Conservation (phyloP, 176 grass and related monocot genomes). For the Olyra latifolia region DNA sequence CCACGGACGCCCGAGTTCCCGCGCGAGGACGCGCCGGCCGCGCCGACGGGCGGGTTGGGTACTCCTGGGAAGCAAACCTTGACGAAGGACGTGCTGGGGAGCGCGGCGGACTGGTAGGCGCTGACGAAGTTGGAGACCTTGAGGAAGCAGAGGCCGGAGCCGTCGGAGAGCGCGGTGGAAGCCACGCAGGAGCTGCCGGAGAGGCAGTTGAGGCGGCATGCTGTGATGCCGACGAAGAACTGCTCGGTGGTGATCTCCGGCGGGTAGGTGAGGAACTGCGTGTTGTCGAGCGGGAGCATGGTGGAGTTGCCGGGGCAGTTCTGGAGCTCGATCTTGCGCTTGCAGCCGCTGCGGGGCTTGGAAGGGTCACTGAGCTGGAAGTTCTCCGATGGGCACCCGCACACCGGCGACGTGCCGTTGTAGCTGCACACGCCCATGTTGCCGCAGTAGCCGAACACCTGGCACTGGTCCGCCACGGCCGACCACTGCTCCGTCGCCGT, state of each 20-base stretch:
- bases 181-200: constrained; percentile 68
- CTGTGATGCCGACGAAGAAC: constrained; percentile 88
- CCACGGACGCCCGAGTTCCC: constrained; percentile 38
- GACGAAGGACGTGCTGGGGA: constrained; percentile 93
- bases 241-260: constrained; percentile 68
- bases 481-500: constrained; percentile 57
- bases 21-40: neutral
- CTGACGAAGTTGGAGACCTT: constrained; percentile 79
- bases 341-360: constrained; percentile 48
- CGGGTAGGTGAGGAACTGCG: constrained; percentile 88
- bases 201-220: constrained; percentile 86
- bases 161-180: constrained; percentile 85
- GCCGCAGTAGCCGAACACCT: constrained; percentile 96
- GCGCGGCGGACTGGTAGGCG: constrained; percentile 70
- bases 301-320: constrained; percentile 83
- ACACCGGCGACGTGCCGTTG: constrained; percentile 74
- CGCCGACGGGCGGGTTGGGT: constrained; percentile 16
- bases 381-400: constrained; percentile 74
- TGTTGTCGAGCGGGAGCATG: constrained; percentile 73
- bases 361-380: constrained; percentile 40
- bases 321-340: constrained; percentile 39
- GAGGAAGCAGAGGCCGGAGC: constrained; percentile 86
- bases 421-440: constrained; percentile 87
- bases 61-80: constrained; percentile 70
- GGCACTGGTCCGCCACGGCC: constrained; percentile 85